phyloP scores from a whole-genome alignment of 768 basidiomycete genomes.

The Xanthoconium stramineum region DNA sequence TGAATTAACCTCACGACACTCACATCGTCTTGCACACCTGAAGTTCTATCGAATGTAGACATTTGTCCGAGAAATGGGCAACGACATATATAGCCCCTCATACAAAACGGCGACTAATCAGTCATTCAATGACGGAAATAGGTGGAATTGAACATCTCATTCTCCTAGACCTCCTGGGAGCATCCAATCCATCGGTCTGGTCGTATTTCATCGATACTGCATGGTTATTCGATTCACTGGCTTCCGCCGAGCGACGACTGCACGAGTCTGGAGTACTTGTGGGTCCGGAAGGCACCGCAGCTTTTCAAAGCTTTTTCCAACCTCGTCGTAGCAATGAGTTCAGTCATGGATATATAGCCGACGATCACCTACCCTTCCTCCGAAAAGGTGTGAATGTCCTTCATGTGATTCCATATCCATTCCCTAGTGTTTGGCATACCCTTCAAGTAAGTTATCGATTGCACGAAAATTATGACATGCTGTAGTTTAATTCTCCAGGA shows the following conservation, averaged over 20 bases:
- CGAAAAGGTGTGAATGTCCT: conserved; percentile 78
- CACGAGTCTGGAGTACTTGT: conserved; percentile 61
- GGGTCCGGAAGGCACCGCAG: conserved; percentile 38
- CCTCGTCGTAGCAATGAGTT: conserved; percentile 38
- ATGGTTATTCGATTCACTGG: conserved; percentile 86
- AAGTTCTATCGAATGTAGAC: conserved; percentile 42
- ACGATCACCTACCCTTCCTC: conserved; percentile 94
- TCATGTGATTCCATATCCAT: conserved; percentile 87
- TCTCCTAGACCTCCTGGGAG: conserved; percentile 89
- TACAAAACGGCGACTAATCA: conserved; percentile 55
- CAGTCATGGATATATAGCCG: conserved; percentile 66
- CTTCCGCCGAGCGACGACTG: conserved; percentile 67
- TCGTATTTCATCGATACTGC: conserved; percentile 87
- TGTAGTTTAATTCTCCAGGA: conserved; percentile 51
- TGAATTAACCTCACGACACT: conserved; percentile 24
- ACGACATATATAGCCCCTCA: conserved; percentile 61
- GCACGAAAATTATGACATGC: neutral
- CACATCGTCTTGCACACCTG: neutral
- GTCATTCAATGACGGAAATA: conserved; percentile 58
- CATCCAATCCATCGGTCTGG: conserved; percentile 66
- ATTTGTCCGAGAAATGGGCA: conserved; percentile 86
- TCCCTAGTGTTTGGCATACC: conserved; percentile 89
- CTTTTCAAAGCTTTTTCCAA: conserved; percentile 66
- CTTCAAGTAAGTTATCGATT: conserved; percentile 48
- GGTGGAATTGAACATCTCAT: conserved; percentile 86